Evolutionary conservation across 2,329 filamentous ascomycete species (phyloP), one percentile per base, ranked within the genome.

Genomic region (Chaetomiaceae sp.): DNA sequence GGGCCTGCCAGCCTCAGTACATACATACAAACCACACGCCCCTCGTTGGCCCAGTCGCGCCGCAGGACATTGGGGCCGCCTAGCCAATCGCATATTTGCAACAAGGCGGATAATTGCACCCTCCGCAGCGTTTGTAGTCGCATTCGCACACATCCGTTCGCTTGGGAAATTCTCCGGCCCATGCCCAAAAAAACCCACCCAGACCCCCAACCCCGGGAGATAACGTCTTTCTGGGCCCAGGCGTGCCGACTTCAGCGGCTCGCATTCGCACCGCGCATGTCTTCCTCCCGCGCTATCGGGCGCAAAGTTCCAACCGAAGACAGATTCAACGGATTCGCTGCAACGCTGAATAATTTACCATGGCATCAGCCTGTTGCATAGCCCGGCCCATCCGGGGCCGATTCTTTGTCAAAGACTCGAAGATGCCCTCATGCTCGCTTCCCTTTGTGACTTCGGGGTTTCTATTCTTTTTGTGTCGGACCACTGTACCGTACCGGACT

Each of bases 311-410:
- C 41, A 29, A 27, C 3, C 29, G 42, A 20, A 10, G 18, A 33
- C 16, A 29, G 21, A 21, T 4, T 21, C 20, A 6, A 38, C 10
- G 34, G 23, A 18, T 21, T 30, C 23, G 34, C 14, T 47, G 44
- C 37, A 18, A 53, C 43, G 50, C 50, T 52, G 43, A 42, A 47
- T 51, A 46, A 41, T 38, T 27, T 27, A 27, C 9, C 25, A 9
- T n/a, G n/a, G n/a, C n/a, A 25, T 46, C 9, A 14, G 6, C 11
- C 20, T 18, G 23, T 36, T 45, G 41, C 48, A 16, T 25, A 30
- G 48, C 41, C 40, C 41, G 33, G 13, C 16, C 21, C 23, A 30
- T 43, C 48, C 30, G 36, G 29, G 20, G 5, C 14, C 16, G 29
- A 4, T 8, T 20, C 23, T 29, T 10, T n/a, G n/a, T n/a, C n/a